Evolutionary conservation across 192 early-diverging fungal genomes (phyloP).

Genomic region (Kickxella alabastrina): DNA sequence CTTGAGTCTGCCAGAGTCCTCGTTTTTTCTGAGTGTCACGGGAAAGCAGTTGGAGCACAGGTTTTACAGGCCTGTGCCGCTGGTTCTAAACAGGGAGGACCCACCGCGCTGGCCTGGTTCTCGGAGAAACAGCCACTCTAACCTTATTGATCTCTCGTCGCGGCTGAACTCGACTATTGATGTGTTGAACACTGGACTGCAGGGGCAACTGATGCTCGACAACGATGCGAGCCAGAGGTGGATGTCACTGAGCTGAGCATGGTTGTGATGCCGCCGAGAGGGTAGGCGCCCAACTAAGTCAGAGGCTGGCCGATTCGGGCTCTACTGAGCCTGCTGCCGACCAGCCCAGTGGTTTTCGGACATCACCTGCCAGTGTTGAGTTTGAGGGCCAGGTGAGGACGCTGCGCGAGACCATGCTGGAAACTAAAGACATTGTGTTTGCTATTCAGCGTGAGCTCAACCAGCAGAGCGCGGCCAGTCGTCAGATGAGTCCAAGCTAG

Average conservation of each 20-base stretch:
- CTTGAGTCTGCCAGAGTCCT: too few relatives aligned
- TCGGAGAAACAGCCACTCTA: too few relatives aligned
- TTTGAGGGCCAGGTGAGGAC: slow-evolving; percentile 33
- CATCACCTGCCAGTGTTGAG: too few relatives aligned
- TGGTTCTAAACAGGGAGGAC: too few relatives aligned
- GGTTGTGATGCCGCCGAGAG: slow-evolving; percentile 4
- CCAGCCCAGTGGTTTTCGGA: too few relatives aligned
- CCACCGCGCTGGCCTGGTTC: too few relatives aligned
- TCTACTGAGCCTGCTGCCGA: too few relatives aligned
- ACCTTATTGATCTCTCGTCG: slow-evolving; percentile 33
- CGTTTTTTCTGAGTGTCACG: too few relatives aligned
- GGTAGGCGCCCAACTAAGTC: slow-evolving; percentile 3
- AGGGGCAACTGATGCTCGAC: slow-evolving; percentile 14
- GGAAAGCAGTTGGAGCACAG: too few relatives aligned
- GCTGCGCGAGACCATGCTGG: slow-evolving; percentile 44
- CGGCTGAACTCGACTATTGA: slow-evolving; percentile 31
- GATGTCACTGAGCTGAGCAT: slow-evolving; percentile 1
- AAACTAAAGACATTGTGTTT: slow-evolving; percentile 37
- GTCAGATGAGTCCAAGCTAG: slow-evolving; percentile 28
- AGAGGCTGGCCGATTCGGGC: neutral
- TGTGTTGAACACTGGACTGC: slow-evolving; percentile 28
- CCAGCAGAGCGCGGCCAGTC: slow-evolving; percentile 12
- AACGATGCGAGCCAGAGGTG: slow-evolving; percentile 1
- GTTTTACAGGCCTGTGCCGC: too few relatives aligned
- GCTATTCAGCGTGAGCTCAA: slow-evolving; percentile 31